phyloP scores from a whole-genome alignment of 768 basidiomycete species.

The Tubosaeta sp. region DNA sequence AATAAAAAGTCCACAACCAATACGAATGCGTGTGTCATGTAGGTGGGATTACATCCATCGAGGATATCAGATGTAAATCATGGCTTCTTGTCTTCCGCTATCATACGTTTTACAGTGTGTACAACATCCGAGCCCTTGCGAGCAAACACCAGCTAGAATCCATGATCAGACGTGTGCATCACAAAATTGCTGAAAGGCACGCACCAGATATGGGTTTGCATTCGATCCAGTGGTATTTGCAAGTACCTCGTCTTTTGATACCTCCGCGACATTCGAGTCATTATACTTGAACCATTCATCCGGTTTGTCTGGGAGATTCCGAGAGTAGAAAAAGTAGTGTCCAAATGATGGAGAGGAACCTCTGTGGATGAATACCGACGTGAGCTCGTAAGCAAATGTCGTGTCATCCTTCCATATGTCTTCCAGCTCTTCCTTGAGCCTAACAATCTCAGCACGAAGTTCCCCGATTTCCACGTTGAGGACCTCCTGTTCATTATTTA shows the following conservation, averaged over 20 bases:
- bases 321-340: conserved; percentile 95
- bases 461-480: conserved; percentile 55
- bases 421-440: conserved; percentile 69
- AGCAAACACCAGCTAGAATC: conserved; percentile 71
- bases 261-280: conserved; percentile 79
- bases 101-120: conserved; percentile 66
- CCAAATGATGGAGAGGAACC: conserved; percentile 84
- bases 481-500: conserved; percentile 50
- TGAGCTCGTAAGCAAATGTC: conserved; percentile 78
- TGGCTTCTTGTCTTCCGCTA: conserved; percentile 26
- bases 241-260: conserved; percentile 77
- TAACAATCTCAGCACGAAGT: conserved; percentile 44
- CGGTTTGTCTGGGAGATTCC: conserved; percentile 73
- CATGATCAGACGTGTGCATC: neutral
- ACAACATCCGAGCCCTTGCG: conserved; percentile 76
- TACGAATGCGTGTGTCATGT: neutral
- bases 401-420: conserved; percentile 66
- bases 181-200: conserved; percentile 25
- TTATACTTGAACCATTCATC: conserved; percentile 97
- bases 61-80: conserved; percentile 28
- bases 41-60: conserved; percentile 14
- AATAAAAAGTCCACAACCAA: conserved; percentile 1
- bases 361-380: conserved; percentile 93
- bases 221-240: conserved; percentile 87
- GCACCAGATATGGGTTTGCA: conserved; percentile 85